Evolutionary conservation across 169 alveolate species (phyloP).

Genomic region (Eimeria brunetti): DNA sequence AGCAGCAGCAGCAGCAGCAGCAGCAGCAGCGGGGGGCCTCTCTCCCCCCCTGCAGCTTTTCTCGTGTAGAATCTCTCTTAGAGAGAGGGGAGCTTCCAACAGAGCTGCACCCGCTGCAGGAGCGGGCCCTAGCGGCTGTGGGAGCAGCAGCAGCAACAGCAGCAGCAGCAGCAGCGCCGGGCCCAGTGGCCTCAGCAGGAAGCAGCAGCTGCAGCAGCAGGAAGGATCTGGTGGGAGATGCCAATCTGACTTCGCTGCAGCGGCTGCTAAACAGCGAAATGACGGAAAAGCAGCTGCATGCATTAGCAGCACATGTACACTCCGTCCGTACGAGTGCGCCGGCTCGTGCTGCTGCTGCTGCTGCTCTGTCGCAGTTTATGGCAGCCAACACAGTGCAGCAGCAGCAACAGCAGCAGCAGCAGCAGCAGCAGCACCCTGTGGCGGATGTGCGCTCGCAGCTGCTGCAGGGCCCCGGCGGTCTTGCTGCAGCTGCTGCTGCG

Average conservation of each 20-base stretch:
- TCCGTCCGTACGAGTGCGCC: conserved; percentile 38
- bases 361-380: conserved; percentile 48
- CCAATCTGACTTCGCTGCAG: conserved; percentile 1
- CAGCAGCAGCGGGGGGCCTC: conserved; percentile 61
- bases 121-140: neutral
- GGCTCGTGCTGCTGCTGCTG: conserved; percentile 56
- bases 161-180: conserved; percentile 3
- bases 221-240: conserved; percentile 20
- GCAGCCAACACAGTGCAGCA: conserved; percentile 24
- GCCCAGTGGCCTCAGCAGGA: neutral
- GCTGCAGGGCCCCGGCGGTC: neutral
- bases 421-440: conserved; percentile 14
- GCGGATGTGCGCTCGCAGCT: neutral
- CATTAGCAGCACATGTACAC: conserved; percentile 34
- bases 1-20: conserved; percentile 53
- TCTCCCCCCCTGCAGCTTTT: conserved; percentile 28
- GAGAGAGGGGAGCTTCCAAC: conserved; percentile 38
- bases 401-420: conserved; percentile 32
- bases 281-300: conserved; percentile 12
- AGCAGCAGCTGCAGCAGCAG: conserved; percentile 27
- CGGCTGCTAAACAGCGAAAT: conserved; percentile 35
- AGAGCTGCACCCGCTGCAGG: conserved; percentile 38
- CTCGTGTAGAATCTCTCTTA: conserved; percentile 29
- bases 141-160: conserved; percentile 22
- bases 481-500: conserved; percentile 8